Evolutionary conservation across 805 yeast genomes (phyloP).

Genomic region (Yarrowia sp.): DNA sequence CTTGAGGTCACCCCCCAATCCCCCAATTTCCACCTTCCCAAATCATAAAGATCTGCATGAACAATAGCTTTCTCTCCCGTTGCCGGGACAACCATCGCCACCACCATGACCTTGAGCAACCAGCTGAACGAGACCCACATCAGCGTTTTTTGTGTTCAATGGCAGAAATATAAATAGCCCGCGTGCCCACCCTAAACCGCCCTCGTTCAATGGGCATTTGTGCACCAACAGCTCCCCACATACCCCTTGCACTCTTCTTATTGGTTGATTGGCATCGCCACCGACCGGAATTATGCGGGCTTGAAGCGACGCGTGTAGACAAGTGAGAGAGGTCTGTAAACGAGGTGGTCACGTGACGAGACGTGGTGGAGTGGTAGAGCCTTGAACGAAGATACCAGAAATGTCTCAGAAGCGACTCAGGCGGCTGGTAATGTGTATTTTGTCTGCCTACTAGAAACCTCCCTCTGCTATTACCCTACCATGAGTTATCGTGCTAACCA

Average conservation of each 20-base stretch:
- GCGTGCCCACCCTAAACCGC: background rate
- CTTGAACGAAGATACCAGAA: background rate
- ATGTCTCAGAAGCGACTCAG: too few relatives aligned
- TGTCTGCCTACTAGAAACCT: too few relatives aligned
- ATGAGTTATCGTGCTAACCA: background rate
- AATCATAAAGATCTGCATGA: constrained; percentile 14
- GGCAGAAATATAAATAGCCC: too few relatives aligned
- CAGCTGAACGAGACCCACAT: too few relatives aligned
- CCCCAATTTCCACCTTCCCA: constrained; percentile 1
- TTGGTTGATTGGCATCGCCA: constrained; percentile 35
- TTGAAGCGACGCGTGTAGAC: too few relatives aligned
- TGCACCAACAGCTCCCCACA: background rate
- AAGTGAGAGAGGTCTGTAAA: too few relatives aligned
- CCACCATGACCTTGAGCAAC: background rate
- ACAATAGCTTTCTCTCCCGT: constrained; percentile 9
- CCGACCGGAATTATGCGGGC: constrained; percentile 32
- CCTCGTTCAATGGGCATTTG: too few relatives aligned
- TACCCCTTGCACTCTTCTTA: constrained; percentile 15
- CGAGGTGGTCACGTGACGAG: background rate
- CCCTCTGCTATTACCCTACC: constrained; percentile 1
- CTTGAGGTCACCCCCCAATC: background rate
- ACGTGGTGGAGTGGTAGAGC: background rate
- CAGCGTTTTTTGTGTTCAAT: too few relatives aligned
- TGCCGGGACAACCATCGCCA: constrained; percentile 12
- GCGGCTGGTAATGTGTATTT: too few relatives aligned